Evolutionary conservation across 352 stramenopile genomes (phyloP), one percentile per base, ranked within the genome.

Genomic region (Peronospora belbahrii): DNA sequence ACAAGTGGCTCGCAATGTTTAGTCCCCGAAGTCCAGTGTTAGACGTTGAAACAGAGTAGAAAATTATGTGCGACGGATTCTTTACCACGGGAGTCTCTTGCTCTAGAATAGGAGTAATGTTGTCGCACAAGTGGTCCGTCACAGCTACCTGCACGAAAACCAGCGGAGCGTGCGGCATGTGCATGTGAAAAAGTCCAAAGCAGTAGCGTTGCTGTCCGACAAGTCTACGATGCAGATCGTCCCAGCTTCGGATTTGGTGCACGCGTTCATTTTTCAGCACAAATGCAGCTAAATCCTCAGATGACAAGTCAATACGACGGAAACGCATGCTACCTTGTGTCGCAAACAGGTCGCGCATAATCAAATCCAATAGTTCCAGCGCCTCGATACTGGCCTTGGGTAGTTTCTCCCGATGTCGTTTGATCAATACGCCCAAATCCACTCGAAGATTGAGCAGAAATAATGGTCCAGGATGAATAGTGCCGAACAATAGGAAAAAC

Each of bases 31-130:
- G 65, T 10, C 81, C 81, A 13, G 55, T 52, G 51, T 93, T 88
- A 14, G 79, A 70, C 42, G 84, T 93, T 2, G 76, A 89, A 10
- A 93, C 84, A 13, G 81, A 83, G 42, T 93, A 93, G 38, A 90
- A 93, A 30, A 93, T 74, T n/a, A 85, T 76, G 44, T 93, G 81
- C 10, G 78, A 82, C 4, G 76, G 78, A 3, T 65, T 67, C 15
- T 40, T 43, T 19, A 74, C 50, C 9, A 67, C 48, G 0, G 60
- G 55, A 2, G 65, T 68, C 24, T 86, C 74, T 24, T 67, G 34
- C 17, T 84, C 58, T 34, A 93, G 45, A 22, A 93, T 76, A 0
- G 63, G 63, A 24, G 77, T 69, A 25, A 93, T 78, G 18, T 70
- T 70, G 44, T 57, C 61, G 39, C 73, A 86, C 18, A 90, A 48